These are phyloP conservation scores for Candolleomyces efflorescens DNA, from an alignment of 768 basidiomycete genomes.

Conservation along the genomic window DNA sequence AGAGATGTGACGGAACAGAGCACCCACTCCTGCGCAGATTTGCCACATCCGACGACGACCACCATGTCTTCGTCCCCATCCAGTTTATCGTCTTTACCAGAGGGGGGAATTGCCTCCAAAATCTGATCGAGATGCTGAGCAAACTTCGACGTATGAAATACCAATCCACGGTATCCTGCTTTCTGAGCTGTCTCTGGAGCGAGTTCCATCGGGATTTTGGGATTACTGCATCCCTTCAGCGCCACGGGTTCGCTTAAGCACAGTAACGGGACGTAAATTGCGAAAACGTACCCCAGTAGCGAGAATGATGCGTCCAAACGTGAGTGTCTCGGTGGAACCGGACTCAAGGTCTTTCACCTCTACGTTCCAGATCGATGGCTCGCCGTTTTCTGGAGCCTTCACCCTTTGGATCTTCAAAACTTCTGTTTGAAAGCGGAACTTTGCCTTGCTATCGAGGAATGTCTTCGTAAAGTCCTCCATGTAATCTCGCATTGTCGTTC, in stretches of 20 bases:
- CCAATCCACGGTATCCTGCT: conserved; percentile 38
- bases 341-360: conserved; percentile 28
- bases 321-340: conserved; percentile 13
- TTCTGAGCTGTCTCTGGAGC: conserved; percentile 31
- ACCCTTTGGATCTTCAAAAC: conserved; percentile 40
- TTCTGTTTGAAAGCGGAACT: conserved; percentile 42
- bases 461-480: conserved; percentile 40
- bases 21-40: conserved; percentile 57
- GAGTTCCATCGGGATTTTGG: conserved; percentile 40
- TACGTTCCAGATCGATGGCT: conserved; percentile 38
- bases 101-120: conserved; percentile 22
- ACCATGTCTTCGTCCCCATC: conserved; percentile 21
- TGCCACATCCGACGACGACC: conserved; percentile 60
- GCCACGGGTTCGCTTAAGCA: not conserved
- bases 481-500: conserved; percentile 43
- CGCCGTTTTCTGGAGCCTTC: conserved; percentile 4
- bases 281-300: conserved; percentile 45
- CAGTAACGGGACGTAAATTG: not conserved
- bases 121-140: conserved; percentile 37
- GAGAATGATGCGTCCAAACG: conserved; percentile 47
- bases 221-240: conserved; percentile 50
- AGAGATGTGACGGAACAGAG: not conserved
- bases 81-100: conserved; percentile 6
- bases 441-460: conserved; percentile 32
- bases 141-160: conserved; percentile 52